Evolutionary conservation across 2,329 filamentous ascomycete species (phyloP).

Genomic region (Monosporascus sp.): DNA sequence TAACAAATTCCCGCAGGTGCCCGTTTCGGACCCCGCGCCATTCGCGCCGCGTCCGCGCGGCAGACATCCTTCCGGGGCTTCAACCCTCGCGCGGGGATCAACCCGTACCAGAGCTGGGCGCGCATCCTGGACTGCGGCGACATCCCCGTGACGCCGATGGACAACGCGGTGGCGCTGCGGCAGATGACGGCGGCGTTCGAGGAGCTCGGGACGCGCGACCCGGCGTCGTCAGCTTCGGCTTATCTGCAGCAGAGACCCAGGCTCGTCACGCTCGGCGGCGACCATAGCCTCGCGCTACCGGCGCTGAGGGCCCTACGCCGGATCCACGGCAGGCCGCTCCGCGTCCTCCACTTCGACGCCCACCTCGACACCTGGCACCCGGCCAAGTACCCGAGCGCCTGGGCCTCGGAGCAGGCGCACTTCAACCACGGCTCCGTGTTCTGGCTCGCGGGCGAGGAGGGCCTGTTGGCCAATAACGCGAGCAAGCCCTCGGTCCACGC

Average conservation of each 20-base stretch:
- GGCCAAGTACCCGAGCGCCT: constrained; percentile 70
- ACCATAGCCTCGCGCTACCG: constrained; percentile 66
- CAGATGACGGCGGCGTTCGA: constrained; percentile 81
- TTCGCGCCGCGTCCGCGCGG: constrained; percentile 74
- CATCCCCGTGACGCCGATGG: constrained; percentile 79
- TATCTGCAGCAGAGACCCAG: neutral
- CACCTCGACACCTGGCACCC: constrained; percentile 87
- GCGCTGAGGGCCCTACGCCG: constrained; percentile 61
- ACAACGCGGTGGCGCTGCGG: constrained; percentile 72
- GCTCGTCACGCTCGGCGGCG: constrained; percentile 66
- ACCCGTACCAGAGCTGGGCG: constrained; percentile 77
- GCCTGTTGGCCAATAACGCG: constrained; percentile 67
- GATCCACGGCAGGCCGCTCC: constrained; percentile 56
- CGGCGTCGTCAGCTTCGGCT: constrained; percentile 39
- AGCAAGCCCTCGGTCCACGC: constrained; percentile 74
- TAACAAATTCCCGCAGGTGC: constrained; percentile 41
- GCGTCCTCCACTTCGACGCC: constrained; percentile 70
- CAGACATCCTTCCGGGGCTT: constrained; percentile 76
- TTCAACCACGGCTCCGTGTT: constrained; percentile 93
- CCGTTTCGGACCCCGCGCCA: constrained; percentile 81
- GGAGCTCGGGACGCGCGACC: constrained; percentile 50
- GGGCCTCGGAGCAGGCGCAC: constrained; percentile 62
- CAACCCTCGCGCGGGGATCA: constrained; percentile 76
- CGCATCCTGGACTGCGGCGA: constrained; percentile 84
- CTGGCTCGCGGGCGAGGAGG: constrained; percentile 79